Conservation (phyloP, 2,329 filamentous ascomycete species). For the Epichloe typhina region DNA sequence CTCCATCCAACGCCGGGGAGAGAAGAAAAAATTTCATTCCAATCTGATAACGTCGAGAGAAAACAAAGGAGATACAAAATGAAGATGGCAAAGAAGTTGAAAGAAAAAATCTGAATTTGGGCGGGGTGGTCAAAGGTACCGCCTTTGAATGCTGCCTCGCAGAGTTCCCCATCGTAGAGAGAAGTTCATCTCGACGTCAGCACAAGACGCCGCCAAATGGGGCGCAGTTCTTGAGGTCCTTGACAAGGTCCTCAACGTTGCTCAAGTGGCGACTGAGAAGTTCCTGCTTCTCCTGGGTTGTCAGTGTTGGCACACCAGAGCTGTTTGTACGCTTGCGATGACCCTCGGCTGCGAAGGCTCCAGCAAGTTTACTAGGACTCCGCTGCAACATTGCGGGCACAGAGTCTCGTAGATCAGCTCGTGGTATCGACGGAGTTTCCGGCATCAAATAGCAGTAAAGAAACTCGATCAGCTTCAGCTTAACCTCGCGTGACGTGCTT, state of each 20-base stretch:
- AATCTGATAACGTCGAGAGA: not conserved
- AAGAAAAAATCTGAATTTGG: not conserved
- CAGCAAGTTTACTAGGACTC: slow-evolving; percentile 54
- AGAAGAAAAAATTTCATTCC: not conserved
- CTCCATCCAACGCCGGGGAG: slow-evolving; percentile 1
- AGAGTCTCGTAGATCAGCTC: slow-evolving; percentile 30
- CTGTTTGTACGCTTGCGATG: slow-evolving; percentile 21
- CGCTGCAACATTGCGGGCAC: slow-evolving; percentile 45
- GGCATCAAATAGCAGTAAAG: slow-evolving; percentile 98
- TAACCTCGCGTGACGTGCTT: slow-evolving; percentile 74
- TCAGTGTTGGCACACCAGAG: slow-evolving; percentile 35
- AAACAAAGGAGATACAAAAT: not conserved
- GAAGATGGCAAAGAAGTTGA: not conserved
- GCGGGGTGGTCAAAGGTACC: too few relatives aligned
- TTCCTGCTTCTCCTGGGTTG: slow-evolving; percentile 70
- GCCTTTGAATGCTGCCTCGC: too few relatives aligned
- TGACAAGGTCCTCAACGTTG: slow-evolving; percentile 74
- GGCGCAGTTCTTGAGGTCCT: slow-evolving; percentile 67
- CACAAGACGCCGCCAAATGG: slow-evolving; percentile 54
- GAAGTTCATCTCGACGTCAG: slow-evolving; percentile 11
- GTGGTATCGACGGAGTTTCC: slow-evolving; percentile 52
- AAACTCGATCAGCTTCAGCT: slow-evolving; percentile 93
- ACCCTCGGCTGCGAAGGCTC: slow-evolving; percentile 33
- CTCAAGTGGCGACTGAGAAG: slow-evolving; percentile 64
- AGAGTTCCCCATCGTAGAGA: not conserved